A percentile compares a stretch with the other conserved stretches of the same genome.
Conservation (phyloP, 2,329 filamentous ascomycete genomes). For the Neurospora sp. region DNA sequence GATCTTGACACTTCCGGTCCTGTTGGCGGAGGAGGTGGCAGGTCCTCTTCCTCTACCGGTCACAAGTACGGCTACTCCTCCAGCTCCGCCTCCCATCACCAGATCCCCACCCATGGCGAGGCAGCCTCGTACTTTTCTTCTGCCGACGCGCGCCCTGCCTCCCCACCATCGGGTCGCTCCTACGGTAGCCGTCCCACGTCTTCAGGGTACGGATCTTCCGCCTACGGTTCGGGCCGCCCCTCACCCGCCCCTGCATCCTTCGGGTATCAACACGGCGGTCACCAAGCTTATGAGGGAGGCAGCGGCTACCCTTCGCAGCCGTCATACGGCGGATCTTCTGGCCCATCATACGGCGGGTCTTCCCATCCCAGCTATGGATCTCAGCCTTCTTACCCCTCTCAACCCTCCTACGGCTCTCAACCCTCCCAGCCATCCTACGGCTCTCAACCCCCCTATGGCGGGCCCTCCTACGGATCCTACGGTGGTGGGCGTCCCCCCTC, state of each 20-base stretch:
- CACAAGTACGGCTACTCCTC: conserved; percentile 22
- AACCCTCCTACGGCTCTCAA: background rate
- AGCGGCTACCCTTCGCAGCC: background rate
- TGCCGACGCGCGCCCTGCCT: background rate
- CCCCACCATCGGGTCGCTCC: background rate
- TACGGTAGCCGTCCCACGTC: background rate
- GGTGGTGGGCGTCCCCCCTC: background rate
- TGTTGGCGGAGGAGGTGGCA: conserved; percentile 27
- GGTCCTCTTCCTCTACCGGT: background rate
- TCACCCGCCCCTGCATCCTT: background rate
- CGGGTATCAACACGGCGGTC: background rate
- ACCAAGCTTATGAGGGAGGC: background rate
- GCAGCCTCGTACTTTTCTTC: conserved; percentile 8
- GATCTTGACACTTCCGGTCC: conserved; percentile 31
- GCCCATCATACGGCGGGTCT: background rate
- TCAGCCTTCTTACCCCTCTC: background rate
- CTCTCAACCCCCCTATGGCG: background rate
- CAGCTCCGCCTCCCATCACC: conserved; percentile 18
- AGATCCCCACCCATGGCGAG: conserved; percentile 9
- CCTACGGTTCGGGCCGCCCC: background rate
- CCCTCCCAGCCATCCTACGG: background rate
- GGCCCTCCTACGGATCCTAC: background rate
- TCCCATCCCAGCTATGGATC: background rate
- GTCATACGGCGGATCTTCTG: background rate
- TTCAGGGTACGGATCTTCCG: background rate